Evolutionary conservation across 1,284 basidiomycete genomes (phyloP).

Genomic region (Boletellus dicymbophilus): DNA sequence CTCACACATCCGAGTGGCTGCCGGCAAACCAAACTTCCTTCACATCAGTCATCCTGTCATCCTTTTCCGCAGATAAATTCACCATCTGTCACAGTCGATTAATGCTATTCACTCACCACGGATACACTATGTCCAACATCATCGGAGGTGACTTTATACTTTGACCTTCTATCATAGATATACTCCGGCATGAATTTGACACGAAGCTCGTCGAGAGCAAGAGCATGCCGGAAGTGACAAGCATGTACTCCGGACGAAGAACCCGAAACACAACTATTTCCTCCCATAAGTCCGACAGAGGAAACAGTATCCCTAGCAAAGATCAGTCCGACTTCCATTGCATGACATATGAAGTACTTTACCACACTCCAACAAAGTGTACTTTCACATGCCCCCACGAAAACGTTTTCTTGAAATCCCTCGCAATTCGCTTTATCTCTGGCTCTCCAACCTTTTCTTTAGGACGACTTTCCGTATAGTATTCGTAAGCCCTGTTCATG

Average conservation of each 20-base stretch:
- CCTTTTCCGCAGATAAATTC: background rate
- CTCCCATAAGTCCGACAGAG: constrained; percentile 33
- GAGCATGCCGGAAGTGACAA: constrained; percentile 41
- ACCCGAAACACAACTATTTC: constrained; percentile 24
- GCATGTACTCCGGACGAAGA: constrained; percentile 22
- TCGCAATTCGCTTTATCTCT: constrained; percentile 14
- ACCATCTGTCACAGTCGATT: background rate
- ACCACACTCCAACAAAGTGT: constrained; percentile 46
- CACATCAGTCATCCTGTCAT: constrained; percentile 2
- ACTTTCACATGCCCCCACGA: constrained; percentile 30
- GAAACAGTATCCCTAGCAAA: constrained; percentile 44
- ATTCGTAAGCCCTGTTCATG: constrained; percentile 37
- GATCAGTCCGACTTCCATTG: background rate
- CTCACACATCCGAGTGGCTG: constrained; percentile 38
- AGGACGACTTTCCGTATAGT: constrained; percentile 28
- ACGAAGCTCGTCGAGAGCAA: constrained; percentile 42
- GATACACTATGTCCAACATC: background rate
- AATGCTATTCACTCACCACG: background rate
- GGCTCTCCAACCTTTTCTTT: no score
- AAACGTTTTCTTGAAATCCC: constrained; percentile 39
- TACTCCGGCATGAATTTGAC: constrained; percentile 45
- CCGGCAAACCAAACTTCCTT: no score
- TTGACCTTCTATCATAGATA: constrained; percentile 13
- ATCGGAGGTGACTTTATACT: constrained; percentile 5
- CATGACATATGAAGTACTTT: background rate